Evolutionary conservation across 257 asterid species (phyloP).

Genomic region (Paraleonurus japonicus): DNA sequence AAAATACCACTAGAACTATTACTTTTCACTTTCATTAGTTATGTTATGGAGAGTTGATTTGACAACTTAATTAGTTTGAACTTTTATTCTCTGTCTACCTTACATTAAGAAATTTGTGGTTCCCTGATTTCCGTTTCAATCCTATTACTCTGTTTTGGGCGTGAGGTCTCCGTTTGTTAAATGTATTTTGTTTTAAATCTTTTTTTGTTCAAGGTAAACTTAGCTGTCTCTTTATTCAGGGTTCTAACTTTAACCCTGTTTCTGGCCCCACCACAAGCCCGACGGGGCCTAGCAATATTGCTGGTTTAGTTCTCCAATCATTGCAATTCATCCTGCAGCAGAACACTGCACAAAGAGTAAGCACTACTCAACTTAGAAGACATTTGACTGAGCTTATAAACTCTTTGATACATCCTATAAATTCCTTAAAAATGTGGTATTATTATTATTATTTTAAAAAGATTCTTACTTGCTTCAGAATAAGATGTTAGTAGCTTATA

Average conservation of each 20-base stretch:
- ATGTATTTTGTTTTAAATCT: not conserved
- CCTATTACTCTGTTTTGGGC: not conserved
- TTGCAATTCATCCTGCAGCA: constrained; percentile 72
- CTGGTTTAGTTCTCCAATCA: constrained; percentile 62
- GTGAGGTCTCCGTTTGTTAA: not conserved
- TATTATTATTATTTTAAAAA: not conserved
- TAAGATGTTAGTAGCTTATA: not conserved
- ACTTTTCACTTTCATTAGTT: not conserved
- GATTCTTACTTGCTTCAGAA: not conserved
- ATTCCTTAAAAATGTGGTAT: not conserved
- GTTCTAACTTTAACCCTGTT: constrained; percentile 35
- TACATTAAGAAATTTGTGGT: not conserved
- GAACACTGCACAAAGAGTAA: constrained; percentile 69
- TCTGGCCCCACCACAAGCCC: constrained; percentile 56
- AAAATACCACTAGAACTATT: no score
- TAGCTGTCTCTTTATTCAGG: constrained; percentile 43
- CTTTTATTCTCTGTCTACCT: not conserved
- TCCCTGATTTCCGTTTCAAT: not conserved
- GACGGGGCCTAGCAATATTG: constrained; percentile 34
- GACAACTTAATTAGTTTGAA: not conserved
- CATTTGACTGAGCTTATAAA: not conserved
- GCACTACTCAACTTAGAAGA: constrained; percentile 20
- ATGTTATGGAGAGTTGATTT: not conserved
- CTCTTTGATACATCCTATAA: not conserved
- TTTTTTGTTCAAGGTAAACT: constrained; percentile 19